Percentiles rank a stretch among this genome's conserved stretches.
Evolutionary conservation across 352 stramenopile species (phyloP).

Genomic region (Phytophthora uliginosa): DNA sequence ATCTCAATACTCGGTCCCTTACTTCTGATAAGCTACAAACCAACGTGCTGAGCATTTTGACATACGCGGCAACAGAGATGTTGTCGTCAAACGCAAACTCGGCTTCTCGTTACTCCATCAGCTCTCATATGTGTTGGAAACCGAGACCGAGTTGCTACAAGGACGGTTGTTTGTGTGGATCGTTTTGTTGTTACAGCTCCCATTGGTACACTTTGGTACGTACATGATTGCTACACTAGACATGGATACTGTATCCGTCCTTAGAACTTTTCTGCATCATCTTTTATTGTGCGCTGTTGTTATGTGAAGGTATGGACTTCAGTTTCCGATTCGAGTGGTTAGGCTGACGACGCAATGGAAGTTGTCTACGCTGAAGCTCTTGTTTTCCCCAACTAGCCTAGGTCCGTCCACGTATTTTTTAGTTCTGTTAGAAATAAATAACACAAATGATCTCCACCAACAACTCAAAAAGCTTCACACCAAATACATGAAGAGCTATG

Average conservation of each 20-base stretch:
- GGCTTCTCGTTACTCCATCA: slow-evolving; percentile 32
- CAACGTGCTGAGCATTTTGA: slow-evolving; percentile 6
- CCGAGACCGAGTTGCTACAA: slow-evolving; percentile 31
- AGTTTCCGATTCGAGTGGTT: background rate
- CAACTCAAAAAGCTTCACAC: no score
- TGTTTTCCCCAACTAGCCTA: no score
- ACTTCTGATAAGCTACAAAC: background rate
- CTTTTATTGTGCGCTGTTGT: background rate
- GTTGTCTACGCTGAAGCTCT: no score
- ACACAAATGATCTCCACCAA: no score
- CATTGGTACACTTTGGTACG: slow-evolving; percentile 21
- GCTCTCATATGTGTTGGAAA: slow-evolving; percentile 53
- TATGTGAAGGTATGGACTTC: background rate
- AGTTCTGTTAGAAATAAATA: no score
- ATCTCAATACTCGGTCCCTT: slow-evolving; percentile 3
- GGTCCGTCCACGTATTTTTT: no score
- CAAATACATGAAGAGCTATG: no score
- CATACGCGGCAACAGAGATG: slow-evolving; percentile 13
- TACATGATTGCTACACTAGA: no score
- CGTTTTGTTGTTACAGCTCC: slow-evolving; percentile 31
- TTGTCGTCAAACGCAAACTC: slow-evolving; percentile 19
- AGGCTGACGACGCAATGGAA: background rate
- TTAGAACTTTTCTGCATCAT: no score
- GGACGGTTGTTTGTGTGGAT: slow-evolving; percentile 39
- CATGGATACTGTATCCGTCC: no score